Base-by-base conservation (phyloP, 768 basidiomycete species). In the Boletus speciosus region DNA sequence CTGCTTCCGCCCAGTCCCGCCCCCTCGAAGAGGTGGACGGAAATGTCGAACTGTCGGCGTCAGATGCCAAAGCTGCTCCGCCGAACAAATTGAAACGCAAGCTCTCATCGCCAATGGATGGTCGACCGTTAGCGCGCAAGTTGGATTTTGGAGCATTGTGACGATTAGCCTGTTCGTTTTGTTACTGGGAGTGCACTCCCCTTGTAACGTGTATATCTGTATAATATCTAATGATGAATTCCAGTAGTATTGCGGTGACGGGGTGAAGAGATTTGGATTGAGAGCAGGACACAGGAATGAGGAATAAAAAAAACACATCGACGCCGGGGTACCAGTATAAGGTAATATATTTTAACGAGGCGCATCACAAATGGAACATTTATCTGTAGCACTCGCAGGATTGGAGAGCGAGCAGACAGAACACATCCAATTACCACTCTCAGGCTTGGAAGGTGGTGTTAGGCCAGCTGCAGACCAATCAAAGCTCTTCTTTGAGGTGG, bases 1-100 rank as follows among this genome's bases (percentile, higher is more conserved):
- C 83, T 52, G 58, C 62, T 43, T 71, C 73, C 12, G 74, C 70
- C 39, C 76, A 76, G 44, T 71, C 77, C 0, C 76, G 84, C 29
- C 83, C 89, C 5, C 78, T 87, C 4, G 90, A 90, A 62, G 90
- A 93, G 61, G 77, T 89, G 11, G 87, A 93, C 51, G 87, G 83
- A 47, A 90, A 89, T 53, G 81, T 84, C 19, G 81, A 85, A 12
- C 72, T 76, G 45, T 72, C 74, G 27, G 65, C 74, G 0, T 66
- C 78, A 5, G 80, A 74, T 10, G 78, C 76, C 32, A 85, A 79
- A 61, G 81, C 79, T 4, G 70, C 59, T 62, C 77, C 69, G 66
- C 76, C 73, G 4, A 83, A 80, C 57, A 79, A 76, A 51, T 73
- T 86, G 27, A 93, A 91, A 67, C 81, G 90, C 47, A 93, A 90